Evolutionary conservation across 2,329 filamentous ascomycete genomes (phyloP).

Genomic region (Calonectria pteridis): DNA sequence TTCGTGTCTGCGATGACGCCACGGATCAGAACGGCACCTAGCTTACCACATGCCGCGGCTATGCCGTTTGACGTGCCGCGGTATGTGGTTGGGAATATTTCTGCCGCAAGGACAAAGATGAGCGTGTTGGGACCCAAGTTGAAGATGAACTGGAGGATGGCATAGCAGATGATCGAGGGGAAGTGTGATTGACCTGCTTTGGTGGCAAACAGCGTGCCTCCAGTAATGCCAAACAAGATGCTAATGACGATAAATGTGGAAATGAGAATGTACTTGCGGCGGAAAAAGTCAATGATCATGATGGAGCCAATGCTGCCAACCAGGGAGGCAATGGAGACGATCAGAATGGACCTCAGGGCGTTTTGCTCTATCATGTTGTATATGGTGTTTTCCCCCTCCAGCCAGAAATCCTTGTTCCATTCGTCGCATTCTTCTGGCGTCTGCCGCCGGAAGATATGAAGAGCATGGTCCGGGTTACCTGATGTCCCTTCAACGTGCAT

Average conservation of each 20-base stretch:
- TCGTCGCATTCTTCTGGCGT: neutral
- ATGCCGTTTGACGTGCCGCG: slow-evolving; percentile 48
- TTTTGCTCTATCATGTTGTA: slow-evolving; percentile 7
- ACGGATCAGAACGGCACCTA: slow-evolving; percentile 46
- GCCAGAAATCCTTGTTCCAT: slow-evolving; percentile 9
- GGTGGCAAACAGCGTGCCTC: neutral
- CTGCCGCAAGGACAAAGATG: slow-evolving; percentile 47
- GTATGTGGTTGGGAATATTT: slow-evolving; percentile 48
- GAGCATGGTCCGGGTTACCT: neutral
- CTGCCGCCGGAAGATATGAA: neutral
- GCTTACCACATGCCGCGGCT: slow-evolving; percentile 46
- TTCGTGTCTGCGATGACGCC: neutral
- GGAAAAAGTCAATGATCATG: slow-evolving; percentile 14
- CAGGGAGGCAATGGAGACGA: slow-evolving; percentile 7
- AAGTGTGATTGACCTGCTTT: neutral
- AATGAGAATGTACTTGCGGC: slow-evolving; percentile 9
- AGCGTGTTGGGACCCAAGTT: slow-evolving; percentile 48
- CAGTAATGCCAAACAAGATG: slow-evolving; percentile 1
- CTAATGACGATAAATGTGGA: neutral
- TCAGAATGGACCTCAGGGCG: slow-evolving; percentile 6
- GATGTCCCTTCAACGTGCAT: neutral
- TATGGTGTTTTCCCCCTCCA: neutral
- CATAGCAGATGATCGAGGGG: slow-evolving; percentile 7
- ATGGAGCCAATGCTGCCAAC: slow-evolving; percentile 6
- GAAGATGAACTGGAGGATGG: slow-evolving; percentile 38